Base-by-base conservation (phyloP, 805 yeast genomes). In the Ogataea wickerhamii region DNA sequence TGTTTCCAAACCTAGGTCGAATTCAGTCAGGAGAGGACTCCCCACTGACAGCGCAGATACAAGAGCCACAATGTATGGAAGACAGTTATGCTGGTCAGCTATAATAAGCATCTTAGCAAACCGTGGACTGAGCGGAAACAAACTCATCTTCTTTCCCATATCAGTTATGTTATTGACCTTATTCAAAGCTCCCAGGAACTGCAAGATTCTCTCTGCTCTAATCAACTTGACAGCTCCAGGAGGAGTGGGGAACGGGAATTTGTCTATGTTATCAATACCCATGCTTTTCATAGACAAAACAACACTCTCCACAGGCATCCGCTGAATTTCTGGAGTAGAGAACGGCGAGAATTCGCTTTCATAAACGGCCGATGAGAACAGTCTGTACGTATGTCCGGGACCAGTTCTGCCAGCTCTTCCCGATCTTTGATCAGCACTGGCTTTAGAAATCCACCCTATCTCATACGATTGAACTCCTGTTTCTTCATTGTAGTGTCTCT, bases 341-440 rank as follows among this genome's bases (percentile, higher is more conserved):
- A 93, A 93, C 53, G 82, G 87, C 3, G 70, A 70, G 57, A 93
- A 93, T 47, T 82, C 93, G 45, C 80, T 76, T 56, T 93, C 97
- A 59, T 70, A 93, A 6, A 94, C 84, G 2, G 98, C 98, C 12
- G 98, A 89, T 0, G 98, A 91, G 53, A 72, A 93, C 11, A 93
- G 61, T 43, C 98, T 69, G 59, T 93, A 93, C 59, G 96, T 87
- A 55, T 93, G 98, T 41, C 99, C 99, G 0, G 98, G 97, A 0
- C 98, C 98, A 0, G 96, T 89, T 73, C 98, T 82, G 58, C 97
- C 98, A 35, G 98, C 98, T 70, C 98, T 80, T 56, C 98, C 98
- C 14, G 94, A 67, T 66, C 99, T 75, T 68, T 93, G 99, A 49
- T 79, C 93, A 0, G 98, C 91, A 42, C 95, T 83, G 2, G 99